A percentile compares a stretch with the other conserved stretches of the same genome.
Conservation (phyloP, 192 early-diverging fungal genomes). For the Thoreauomyces humboldtii region DNA sequence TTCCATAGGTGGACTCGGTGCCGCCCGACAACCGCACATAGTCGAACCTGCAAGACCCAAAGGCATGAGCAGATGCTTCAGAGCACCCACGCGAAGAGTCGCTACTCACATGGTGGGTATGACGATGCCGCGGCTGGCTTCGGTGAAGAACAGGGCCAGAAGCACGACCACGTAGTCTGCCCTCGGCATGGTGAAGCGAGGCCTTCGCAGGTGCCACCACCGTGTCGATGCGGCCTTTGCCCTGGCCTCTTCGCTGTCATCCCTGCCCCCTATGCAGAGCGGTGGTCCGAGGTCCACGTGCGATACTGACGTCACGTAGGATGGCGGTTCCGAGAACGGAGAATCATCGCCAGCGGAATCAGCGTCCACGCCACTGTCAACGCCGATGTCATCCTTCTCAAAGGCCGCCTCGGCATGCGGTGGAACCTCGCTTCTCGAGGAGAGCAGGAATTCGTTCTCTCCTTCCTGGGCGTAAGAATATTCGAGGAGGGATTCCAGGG, state of each 20-base stretch:
- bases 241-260: not conserved
- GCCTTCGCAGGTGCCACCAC: not conserved
- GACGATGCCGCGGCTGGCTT: slow-evolving; percentile 31
- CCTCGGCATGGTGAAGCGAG: not conserved
- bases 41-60: not conserved
- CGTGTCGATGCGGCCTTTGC: not conserved
- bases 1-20: slow-evolving; percentile 15
- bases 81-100: too few species aligned
- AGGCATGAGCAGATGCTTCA: not conserved
- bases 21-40: slow-evolving; percentile 30
- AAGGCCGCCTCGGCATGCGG: too few species aligned
- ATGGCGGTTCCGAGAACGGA: slow-evolving; percentile 8
- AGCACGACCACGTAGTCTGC: slow-evolving; percentile 21
- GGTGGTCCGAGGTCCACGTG: not conserved
- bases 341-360: not conserved
- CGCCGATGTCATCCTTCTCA: too few species aligned
- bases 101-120: slow-evolving; percentile 31
- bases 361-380: too few species aligned
- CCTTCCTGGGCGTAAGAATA: too few species aligned
- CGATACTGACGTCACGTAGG: slow-evolving; percentile 13
- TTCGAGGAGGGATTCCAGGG: too few species aligned
- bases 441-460: too few species aligned
- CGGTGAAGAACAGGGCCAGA: slow-evolving; percentile 22
- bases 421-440: too few species aligned
- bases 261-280: not conserved